Conservation (phyloP, 2,329 filamentous ascomycete species). For the Paracoccidioides lutzii region DNA sequence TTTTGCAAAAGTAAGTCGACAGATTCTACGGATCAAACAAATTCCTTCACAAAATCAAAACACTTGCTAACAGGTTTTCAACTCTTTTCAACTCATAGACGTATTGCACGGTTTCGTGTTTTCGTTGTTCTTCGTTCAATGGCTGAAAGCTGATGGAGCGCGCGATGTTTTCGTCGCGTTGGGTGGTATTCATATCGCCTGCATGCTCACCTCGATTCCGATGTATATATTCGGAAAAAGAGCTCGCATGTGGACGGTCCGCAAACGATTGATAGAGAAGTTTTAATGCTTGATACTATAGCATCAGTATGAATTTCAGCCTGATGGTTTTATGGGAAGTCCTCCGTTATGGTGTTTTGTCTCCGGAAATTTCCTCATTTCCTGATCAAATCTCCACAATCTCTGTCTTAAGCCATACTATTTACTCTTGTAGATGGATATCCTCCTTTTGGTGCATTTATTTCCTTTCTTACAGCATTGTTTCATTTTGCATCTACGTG, state of each 20-base stretch:
- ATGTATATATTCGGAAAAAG: constrained; percentile 94
- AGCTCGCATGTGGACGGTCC: constrained; percentile 84
- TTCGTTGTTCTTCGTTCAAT: constrained; percentile 72
- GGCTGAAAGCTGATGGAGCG: constrained; percentile 63
- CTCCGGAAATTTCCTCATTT: no score
- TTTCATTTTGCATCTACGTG: no score
- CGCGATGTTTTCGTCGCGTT: constrained; percentile 70
- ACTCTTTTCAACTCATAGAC: constrained; percentile 29
- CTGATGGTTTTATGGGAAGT: not conserved
- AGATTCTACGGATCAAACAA: no score
- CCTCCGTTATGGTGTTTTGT: not conserved
- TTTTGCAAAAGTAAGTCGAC: constrained; percentile 62
- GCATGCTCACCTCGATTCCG: constrained; percentile 63
- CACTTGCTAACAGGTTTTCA: constrained; percentile 10
- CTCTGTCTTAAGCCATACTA: no score
- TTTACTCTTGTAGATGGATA: no score
- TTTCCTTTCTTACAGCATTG: no score
- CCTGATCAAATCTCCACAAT: no score
- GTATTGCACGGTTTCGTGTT: constrained; percentile 84
- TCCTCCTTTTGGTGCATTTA: no score
- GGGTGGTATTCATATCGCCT: constrained; percentile 70
- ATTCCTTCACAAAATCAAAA: not conserved
- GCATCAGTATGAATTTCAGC: not conserved
- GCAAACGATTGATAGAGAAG: constrained; percentile 75
- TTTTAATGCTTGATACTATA: constrained; percentile 31